These are phyloP conservation scores for Sphaceloma murrayae DNA, from an alignment of 2,329 filamentous ascomycete genomes.

Conservation along the genomic window DNA sequence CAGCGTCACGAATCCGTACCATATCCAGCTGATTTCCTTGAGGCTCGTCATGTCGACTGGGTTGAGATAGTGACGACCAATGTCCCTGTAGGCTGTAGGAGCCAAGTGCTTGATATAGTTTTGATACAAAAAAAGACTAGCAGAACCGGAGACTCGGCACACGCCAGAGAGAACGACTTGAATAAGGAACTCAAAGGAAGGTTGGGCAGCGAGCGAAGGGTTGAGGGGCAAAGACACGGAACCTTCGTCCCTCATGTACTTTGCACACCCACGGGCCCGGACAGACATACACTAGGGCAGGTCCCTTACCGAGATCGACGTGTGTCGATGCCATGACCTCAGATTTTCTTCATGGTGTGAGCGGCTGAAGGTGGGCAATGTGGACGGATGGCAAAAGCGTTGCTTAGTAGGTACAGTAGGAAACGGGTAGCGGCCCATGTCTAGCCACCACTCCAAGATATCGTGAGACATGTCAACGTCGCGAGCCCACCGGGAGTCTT, in stretches of 20 bases:
- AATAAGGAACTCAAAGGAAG: no score
- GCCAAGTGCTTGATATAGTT: no score
- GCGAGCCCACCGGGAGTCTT: background rate
- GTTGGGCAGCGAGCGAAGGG: background rate
- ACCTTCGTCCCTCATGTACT: constrained; percentile 6
- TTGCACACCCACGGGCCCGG: background rate
- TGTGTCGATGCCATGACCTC: constrained; percentile 3
- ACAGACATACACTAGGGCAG: constrained; percentile 2
- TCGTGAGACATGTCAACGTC: constrained; percentile 5
- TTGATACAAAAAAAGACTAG: no score
- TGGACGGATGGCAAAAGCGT: background rate
- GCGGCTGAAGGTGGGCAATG: background rate
- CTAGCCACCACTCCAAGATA: background rate
- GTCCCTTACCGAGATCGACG: background rate
- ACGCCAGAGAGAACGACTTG: constrained; percentile 5
- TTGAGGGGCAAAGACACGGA: background rate
- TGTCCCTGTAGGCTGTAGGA: no score
- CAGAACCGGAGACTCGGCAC: no score
- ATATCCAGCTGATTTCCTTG: constrained; percentile 31
- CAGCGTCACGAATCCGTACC: constrained; percentile 35
- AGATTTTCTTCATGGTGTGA: background rate
- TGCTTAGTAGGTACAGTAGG: no score
- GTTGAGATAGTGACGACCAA: no score
- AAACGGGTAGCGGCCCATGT: background rate
- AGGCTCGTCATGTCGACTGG: constrained; percentile 4